Evolutionary conservation across 495 filamentous ascomycete species (phyloP).

Genomic region (Xylaria sp.): DNA sequence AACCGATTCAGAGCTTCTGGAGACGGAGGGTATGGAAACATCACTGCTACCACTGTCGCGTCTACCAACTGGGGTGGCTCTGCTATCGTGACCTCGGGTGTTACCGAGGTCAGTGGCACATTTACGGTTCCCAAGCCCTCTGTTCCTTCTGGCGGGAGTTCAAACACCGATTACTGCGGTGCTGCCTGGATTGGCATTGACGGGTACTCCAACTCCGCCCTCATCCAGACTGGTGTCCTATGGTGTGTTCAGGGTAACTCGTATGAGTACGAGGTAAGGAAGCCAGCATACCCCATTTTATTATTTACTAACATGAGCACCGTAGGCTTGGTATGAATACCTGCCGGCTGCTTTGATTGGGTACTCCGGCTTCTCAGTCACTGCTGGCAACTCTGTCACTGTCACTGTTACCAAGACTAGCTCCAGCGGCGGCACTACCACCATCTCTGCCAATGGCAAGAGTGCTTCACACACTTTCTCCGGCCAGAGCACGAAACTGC

Average conservation of each 20-base stretch:
- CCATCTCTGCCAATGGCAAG: slow-evolving; percentile 14
- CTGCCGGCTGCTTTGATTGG: slow-evolving; percentile 17
- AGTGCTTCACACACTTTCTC: slow-evolving; percentile 23
- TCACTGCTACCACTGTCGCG: slow-evolving; percentile 11
- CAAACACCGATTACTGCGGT: slow-evolving; percentile 9
- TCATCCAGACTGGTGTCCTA: slow-evolving; percentile 20
- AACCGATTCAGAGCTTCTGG: not conserved
- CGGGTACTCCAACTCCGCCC: slow-evolving; percentile 18
- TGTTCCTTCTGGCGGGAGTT: slow-evolving; percentile 8
- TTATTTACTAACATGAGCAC: not conserved
- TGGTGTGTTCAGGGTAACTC: slow-evolving; percentile 14
- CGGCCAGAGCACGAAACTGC: slow-evolving; percentile 16
- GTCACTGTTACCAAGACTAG: slow-evolving; percentile 20
- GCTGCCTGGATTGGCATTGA: slow-evolving; percentile 20
- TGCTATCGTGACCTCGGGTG: slow-evolving; percentile 22
- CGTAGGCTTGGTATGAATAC: slow-evolving; percentile 22
- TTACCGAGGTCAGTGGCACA: slow-evolving; percentile 17
- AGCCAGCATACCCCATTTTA: not conserved
- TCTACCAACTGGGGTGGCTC: slow-evolving; percentile 18
- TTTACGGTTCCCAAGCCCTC: slow-evolving; percentile 16
- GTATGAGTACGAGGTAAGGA: slow-evolving; percentile 17
- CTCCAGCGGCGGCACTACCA: slow-evolving; percentile 16
- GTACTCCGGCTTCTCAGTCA: slow-evolving; percentile 19
- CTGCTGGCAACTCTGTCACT: slow-evolving; percentile 19
- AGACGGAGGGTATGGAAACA: slow-evolving; percentile 10